phyloP scores from a whole-genome alignment of 2,329 filamentous ascomycete genomes.

The Ascochyta koolunga region DNA sequence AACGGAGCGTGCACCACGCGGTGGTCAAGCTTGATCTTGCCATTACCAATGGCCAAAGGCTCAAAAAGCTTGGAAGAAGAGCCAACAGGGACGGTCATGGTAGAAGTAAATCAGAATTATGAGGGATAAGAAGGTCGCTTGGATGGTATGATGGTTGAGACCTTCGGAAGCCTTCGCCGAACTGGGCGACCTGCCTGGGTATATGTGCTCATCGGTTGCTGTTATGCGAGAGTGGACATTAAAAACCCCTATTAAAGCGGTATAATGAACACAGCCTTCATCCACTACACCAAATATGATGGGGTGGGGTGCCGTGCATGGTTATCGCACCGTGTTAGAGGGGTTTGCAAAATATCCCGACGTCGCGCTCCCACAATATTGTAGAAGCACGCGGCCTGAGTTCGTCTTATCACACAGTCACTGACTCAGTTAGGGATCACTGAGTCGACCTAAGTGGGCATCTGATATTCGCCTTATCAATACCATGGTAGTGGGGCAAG shows the following conservation, averaged over 20 bases:
- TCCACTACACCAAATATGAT: background rate
- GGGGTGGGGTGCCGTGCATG: background rate
- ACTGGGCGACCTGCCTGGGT: background rate
- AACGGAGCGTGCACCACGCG: conserved; percentile 43
- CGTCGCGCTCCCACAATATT: background rate
- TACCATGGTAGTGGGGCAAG: too few relatives aligned
- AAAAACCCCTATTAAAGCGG: background rate
- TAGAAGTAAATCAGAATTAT: background rate
- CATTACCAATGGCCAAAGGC: conserved; percentile 41
- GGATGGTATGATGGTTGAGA: background rate
- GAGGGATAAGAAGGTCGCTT: background rate
- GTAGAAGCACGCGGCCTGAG: background rate
- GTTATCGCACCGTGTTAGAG: background rate
- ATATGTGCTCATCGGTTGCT: conserved; percentile 6
- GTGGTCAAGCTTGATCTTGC: conserved; percentile 41
- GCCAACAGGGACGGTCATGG: conserved; percentile 4
- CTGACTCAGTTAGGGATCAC: background rate
- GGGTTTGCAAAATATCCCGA: background rate
- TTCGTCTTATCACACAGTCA: conserved; percentile 2
- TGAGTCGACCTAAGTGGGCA: conserved; percentile 4
- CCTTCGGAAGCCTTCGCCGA: background rate
- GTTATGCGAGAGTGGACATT: conserved; percentile 6
- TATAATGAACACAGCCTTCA: background rate
- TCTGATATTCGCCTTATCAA: background rate
- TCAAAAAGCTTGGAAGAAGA: conserved; percentile 43